Percentiles rank a stretch among this genome's conserved stretches.
These are phyloP conservation scores for Malus hybrid DNA, from an alignment of 331 rosid genomes.

Conservation along the genomic window DNA sequence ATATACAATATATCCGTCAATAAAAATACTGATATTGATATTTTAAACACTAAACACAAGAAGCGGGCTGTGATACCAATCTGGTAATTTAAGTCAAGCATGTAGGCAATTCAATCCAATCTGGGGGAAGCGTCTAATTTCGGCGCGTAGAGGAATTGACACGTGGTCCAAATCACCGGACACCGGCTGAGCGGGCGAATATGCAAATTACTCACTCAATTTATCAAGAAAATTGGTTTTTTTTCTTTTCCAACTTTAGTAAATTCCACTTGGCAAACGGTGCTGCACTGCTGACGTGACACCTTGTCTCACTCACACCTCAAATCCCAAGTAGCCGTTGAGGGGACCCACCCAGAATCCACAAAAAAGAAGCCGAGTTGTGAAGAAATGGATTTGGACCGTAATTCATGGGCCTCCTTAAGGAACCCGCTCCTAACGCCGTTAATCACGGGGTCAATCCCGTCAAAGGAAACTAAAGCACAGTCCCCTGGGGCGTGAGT, in stretches of 20 bases:
- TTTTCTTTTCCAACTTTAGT: background rate
- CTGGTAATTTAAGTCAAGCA: background rate
- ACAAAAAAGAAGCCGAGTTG: too few species aligned
- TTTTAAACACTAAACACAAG: background rate
- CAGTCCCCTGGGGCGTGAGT: background rate
- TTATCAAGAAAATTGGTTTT: background rate
- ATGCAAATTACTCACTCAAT: too few species aligned
- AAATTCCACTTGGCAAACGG: background rate
- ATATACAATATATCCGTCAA: too few species aligned
- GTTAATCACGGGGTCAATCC: slow-evolving; percentile 32
- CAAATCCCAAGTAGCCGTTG: slow-evolving; percentile 26
- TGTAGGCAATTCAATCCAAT: background rate
- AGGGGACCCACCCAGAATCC: slow-evolving; percentile 10
- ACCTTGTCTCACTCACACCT: background rate
- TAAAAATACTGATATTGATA: too few species aligned
- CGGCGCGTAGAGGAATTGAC: background rate
- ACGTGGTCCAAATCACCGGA: background rate
- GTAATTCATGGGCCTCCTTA: slow-evolving; percentile 8
- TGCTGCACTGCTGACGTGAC: slow-evolving; percentile 3
- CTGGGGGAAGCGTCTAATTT: background rate
- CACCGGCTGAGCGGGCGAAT: too few species aligned
- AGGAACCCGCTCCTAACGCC: slow-evolving; percentile 26
- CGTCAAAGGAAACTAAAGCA: background rate
- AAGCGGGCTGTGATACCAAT: background rate
- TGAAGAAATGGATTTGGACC: background rate